These are phyloP conservation scores for Trypanosoma melophagium DNA, from an alignment of 208 protist species.

Conservation along the genomic window DNA sequence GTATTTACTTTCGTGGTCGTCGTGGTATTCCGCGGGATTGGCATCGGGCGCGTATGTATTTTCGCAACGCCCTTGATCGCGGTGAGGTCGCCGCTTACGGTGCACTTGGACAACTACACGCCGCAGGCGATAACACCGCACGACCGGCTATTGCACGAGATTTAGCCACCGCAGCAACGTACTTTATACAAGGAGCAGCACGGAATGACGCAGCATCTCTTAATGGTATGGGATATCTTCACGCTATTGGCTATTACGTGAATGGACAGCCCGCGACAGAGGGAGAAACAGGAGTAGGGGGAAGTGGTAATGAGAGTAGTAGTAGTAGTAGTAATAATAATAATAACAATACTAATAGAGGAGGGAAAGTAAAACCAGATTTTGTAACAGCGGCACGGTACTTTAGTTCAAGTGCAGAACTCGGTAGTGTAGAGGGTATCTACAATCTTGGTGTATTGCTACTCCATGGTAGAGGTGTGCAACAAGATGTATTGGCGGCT, in stretches of 20 bases:
- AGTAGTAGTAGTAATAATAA: too few species aligned
- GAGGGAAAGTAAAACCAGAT: too few species aligned
- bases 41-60: slow-evolving; percentile 39
- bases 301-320: too few species aligned
- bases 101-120: slow-evolving; percentile 74
- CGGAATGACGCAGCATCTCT: slow-evolving; percentile 46
- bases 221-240: slow-evolving; percentile 85
- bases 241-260: slow-evolving; percentile 69
- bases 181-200: slow-evolving; percentile 61
- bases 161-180: slow-evolving; percentile 44
- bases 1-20: slow-evolving; percentile 54
- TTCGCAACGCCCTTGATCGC: slow-evolving; percentile 39
- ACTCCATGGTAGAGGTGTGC: slow-evolving; percentile 61
- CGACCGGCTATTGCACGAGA: slow-evolving; percentile 46
- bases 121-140: slow-evolving; percentile 39
- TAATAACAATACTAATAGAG: too few species aligned
- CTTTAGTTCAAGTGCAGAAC: slow-evolving; percentile 33
- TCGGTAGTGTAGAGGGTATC: slow-evolving; percentile 42
- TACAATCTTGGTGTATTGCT: slow-evolving; percentile 86
- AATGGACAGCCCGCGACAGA: slow-evolving; percentile 30
- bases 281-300: background rate
- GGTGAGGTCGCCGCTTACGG: slow-evolving; percentile 44
- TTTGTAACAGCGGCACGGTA: slow-evolving; percentile 51
- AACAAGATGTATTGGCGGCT: slow-evolving; percentile 32
- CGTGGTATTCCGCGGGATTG: slow-evolving; percentile 49